Evolutionary conservation across 1,284 basidiomycete species (phyloP).

Genomic region (Cryptococcus jaspeensis): DNA sequence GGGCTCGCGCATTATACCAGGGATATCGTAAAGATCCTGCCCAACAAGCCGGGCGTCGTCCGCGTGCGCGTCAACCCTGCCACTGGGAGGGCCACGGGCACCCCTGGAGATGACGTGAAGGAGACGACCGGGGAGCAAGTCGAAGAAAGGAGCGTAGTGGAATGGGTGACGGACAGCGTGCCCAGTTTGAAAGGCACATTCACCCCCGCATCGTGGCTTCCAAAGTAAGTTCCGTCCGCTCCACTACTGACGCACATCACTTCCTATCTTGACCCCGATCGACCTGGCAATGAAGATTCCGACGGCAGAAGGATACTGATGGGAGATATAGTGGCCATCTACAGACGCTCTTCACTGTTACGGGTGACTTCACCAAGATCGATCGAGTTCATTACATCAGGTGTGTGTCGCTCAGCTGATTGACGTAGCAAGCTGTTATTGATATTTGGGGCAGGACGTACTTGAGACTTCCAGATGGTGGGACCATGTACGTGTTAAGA

Average conservation of each 20-base stretch:
- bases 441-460: conserved; percentile 55
- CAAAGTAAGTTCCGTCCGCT: too few species aligned
- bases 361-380: conserved; percentile 63
- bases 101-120: neutral
- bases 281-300: too few species aligned
- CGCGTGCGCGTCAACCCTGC: neutral
- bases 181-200: conserved; percentile 46
- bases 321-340: conserved; percentile 47
- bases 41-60: conserved; percentile 22
- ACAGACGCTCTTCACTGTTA: conserved; percentile 53
- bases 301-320: neutral
- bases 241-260: too few species aligned
- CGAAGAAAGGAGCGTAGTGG: too few species aligned
- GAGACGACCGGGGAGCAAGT: conserved; percentile 1
- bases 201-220: conserved; percentile 51
- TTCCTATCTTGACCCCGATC: too few species aligned
- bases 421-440: conserved; percentile 16
- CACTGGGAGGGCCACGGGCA: conserved; percentile 3
- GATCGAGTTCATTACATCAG: conserved; percentile 70
- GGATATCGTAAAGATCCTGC: conserved; percentile 41
- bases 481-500: conserved; percentile 60
- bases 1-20: conserved; percentile 41
- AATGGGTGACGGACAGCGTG: conserved; percentile 45
- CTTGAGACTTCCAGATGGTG: conserved; percentile 65
- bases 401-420: conserved; percentile 48